Evolutionary conservation across 139 green algal genomes (phyloP), one percentile per base, ranked within the genome.

Genomic region (Closterium sp.): DNA sequence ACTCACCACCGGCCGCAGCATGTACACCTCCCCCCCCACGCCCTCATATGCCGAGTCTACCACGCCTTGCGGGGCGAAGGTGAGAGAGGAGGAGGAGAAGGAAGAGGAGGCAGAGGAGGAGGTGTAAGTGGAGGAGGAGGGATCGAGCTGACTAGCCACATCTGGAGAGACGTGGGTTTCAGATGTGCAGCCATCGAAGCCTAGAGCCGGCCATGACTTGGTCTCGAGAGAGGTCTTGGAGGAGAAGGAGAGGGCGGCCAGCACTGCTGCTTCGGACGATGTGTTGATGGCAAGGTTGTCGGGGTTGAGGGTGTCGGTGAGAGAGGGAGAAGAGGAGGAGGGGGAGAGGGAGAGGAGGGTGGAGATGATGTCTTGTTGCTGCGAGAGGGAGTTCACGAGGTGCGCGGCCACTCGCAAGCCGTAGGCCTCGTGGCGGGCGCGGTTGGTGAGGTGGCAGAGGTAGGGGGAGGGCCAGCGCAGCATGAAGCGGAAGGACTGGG

Each of bases 1-100:
- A 87, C 90, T 92, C 33, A 93, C 30, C 31, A 93, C 19, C 34
- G 90, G 90, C 21, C 90, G 85, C 19, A 28, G 90, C 32, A 93
- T 36, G 30, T 84, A 93, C 30, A 33, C 30, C 83, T 86, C 83
- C n/a, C 55, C 55, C 2, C 55, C 33, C 33, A 87, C 33, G 16
- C 55, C 55, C 55, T 76, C 55, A 28, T 76, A 76, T 19, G 25
- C 55, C 55, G 55, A 76, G 25, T 76, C 55, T 19, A 76, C 55
- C 5, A 76, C 25, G 55, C 55, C 55, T 76, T 76, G 55, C 12
- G 0, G 55, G 2, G 55, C 25, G 55, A 28, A 76, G 4, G 55
- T 76, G 55, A 76, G 55, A 2, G 55, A 19, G 55, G 4, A 19
- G 4, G 55, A 76, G 55, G 55, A 76, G 55, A 19, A 76, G 55